Evolutionary conservation across 108 stramenopile species (phyloP).

Genomic region (Fistulifera solaris): DNA sequence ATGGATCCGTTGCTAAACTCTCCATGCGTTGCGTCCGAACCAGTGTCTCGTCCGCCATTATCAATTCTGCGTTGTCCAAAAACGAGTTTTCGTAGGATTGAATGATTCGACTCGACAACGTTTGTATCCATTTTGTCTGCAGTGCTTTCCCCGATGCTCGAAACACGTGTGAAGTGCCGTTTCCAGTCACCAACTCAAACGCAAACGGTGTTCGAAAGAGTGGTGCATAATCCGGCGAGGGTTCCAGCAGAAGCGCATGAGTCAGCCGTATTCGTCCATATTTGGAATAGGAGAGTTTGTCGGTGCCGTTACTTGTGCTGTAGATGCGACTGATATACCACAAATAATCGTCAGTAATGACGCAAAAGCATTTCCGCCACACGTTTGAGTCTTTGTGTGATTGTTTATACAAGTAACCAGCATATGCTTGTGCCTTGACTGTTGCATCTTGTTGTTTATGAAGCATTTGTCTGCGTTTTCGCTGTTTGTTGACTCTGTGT

Average conservation of each 20-base stretch:
- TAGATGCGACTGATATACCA: conserved; percentile 32
- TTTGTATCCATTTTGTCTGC: conserved; percentile 27
- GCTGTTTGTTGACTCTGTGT: no score
- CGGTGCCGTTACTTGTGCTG: no score
- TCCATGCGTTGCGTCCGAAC: conserved; percentile 27
- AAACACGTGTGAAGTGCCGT: conserved; percentile 28
- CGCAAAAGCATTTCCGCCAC: conserved; percentile 34
- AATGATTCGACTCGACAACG: conserved; percentile 19
- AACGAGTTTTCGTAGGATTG: conserved; percentile 34
- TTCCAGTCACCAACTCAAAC: conserved; percentile 28
- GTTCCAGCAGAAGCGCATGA: conserved; percentile 30
- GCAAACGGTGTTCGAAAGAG: conserved; percentile 22
- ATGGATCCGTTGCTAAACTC: neutral
- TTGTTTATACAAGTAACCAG: conserved; percentile 41
- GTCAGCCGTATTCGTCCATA: conserved; percentile 29
- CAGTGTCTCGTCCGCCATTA: conserved; percentile 26
- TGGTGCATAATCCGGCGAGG: conserved; percentile 18
- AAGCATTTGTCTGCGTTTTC: no score
- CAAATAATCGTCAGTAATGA: conserved; percentile 40
- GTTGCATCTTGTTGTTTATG: neutral
- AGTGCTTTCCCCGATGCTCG: conserved; percentile 18
- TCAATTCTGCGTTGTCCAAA: conserved; percentile 31
- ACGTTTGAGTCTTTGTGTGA: conserved; percentile 27
- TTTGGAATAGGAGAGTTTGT: neutral
- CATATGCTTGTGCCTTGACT: no score